A percentile compares a stretch with the other conserved stretches of the same genome.
Evolutionary conservation across 345 rosid species (phyloP).

Genomic region (Salix arbutifolia): DNA sequence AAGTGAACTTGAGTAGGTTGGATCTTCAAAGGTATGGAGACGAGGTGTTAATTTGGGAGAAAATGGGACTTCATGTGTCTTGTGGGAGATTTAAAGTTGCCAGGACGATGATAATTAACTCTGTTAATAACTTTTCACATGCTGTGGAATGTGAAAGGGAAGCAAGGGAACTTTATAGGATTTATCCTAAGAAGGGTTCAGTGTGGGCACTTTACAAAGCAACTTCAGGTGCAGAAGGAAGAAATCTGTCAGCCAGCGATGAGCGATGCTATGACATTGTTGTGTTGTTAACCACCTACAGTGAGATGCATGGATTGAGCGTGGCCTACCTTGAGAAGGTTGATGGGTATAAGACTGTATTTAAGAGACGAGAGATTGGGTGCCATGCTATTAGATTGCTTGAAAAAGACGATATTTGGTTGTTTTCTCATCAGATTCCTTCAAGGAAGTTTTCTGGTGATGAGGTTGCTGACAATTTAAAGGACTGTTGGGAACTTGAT

Average conservation of each 20-base stretch:
- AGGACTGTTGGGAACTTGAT: conserved; percentile 84
- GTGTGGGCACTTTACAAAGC: conserved; percentile 70
- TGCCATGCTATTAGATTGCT: conserved; percentile 59
- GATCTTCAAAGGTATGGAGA: conserved; percentile 44
- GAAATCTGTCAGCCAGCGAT: conserved; percentile 28
- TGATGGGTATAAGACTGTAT: conserved; percentile 55
- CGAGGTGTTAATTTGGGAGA: conserved; percentile 44
- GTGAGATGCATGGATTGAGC: conserved; percentile 69
- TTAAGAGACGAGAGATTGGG: conserved; percentile 66
- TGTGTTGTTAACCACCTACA: conserved; percentile 58
- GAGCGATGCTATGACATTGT: conserved; percentile 44
- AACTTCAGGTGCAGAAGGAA: conserved; percentile 25
- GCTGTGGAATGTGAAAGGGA: conserved; percentile 70
- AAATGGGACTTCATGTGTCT: conserved; percentile 40
- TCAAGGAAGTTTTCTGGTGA: conserved; percentile 56
- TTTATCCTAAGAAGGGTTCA: conserved; percentile 80
- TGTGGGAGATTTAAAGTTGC: conserved; percentile 69
- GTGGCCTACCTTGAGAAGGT: conserved; percentile 76
- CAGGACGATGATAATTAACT: conserved; percentile 34
- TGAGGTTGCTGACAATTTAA: conserved; percentile 38
- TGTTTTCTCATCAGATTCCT: conserved; percentile 87
- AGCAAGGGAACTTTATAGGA: conserved; percentile 64
- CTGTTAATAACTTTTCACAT: conserved; percentile 66
- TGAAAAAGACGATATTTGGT: conserved; percentile 44
- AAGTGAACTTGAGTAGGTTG: conserved; percentile 66